Evolutionary conservation across 495 filamentous ascomycete species (phyloP), one percentile per base, ranked within the genome.

Genomic region (Trichocladium uniseriatum): DNA sequence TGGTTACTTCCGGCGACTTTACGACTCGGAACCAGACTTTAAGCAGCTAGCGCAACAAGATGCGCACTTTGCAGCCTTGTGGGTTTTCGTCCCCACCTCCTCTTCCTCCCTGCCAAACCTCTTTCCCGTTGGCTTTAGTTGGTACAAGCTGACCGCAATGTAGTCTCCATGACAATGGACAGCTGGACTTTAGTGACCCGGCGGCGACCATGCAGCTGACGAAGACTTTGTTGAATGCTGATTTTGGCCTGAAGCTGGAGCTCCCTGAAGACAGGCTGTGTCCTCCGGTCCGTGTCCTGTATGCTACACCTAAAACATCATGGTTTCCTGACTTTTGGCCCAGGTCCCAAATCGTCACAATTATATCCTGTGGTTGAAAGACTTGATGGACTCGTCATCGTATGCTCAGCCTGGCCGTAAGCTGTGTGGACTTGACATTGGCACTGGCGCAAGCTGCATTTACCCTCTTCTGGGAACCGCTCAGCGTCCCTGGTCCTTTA

Each of bases 321-420:
- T 18, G 21, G 31, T n/a, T 22, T 18, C 18, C 11, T 28, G 16
- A 41, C 34, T 44, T 38, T 32, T 4, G 10, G 2, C 4, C 7
- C 43, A 84, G 82, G 75, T 90, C 3, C 83, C 85, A 6, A 90
- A 88, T 47, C 75, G 86, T 57, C 78, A 91, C 49, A 94, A 94
- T 56, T 98, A 98, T 60, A 80, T 97, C 43, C 69, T 89, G 5
- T 97, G 89, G 89, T 70, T 97, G 4, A 86, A 95, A 61, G 79
- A 79, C 19, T 73, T 98, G 0, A 68, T 98, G 27, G 89, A 95
- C 54, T 84, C 82, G 0, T 87, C 84, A 0, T 64, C 62, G 8
- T 82, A 83, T 49, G 78, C 86, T 48, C 54, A 49, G 18, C 56
- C 60, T 2, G 56, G 58, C 1, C 67, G 80, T 49, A 62, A 76